A percentile compares a stretch with the other conserved stretches of the same genome.
phyloP scores from a whole-genome alignment of 2,329 filamentous ascomycete genomes.

The Penicillium griseofulvum region DNA sequence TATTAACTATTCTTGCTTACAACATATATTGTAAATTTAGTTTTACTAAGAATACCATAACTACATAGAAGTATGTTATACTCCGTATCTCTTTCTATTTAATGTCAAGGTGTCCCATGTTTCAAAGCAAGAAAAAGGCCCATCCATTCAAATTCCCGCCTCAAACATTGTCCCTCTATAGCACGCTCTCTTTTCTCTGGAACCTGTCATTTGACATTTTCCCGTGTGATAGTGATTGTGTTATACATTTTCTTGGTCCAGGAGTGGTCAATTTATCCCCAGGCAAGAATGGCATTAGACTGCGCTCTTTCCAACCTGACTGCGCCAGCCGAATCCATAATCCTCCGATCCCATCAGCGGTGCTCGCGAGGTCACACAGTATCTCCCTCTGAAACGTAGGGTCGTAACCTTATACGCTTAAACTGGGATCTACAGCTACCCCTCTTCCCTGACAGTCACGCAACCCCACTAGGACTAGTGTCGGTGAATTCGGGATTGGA shows the following conservation, averaged over 20 bases:
- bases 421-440: conserved; percentile 2
- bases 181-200: neutral
- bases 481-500: conserved; percentile 13
- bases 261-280: neutral
- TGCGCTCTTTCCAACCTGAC: conserved; percentile 18
- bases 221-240: conserved; percentile 13
- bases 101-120: neutral
- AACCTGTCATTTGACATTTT: conserved; percentile 12
- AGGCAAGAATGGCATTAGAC: neutral
- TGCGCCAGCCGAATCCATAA: conserved; percentile 14
- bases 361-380: conserved; percentile 14
- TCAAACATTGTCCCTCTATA: neutral
- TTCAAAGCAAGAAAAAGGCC: neutral
- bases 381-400: conserved; percentile 9
- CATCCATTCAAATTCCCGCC: neutral
- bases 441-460: conserved; percentile 4
- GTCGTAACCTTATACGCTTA: conserved; percentile 17
- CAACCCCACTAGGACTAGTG: neutral
- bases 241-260: neutral
- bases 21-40: neutral
- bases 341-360: conserved; percentile 21
- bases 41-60: neutral
- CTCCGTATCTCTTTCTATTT: neutral
- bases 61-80: too few relatives aligned
- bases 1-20: too few relatives aligned